A percentile compares a stretch with the other conserved stretches of the same genome.
phyloP scores from a whole-genome alignment of 768 basidiomycete species.

The Mycena galericulata region DNA sequence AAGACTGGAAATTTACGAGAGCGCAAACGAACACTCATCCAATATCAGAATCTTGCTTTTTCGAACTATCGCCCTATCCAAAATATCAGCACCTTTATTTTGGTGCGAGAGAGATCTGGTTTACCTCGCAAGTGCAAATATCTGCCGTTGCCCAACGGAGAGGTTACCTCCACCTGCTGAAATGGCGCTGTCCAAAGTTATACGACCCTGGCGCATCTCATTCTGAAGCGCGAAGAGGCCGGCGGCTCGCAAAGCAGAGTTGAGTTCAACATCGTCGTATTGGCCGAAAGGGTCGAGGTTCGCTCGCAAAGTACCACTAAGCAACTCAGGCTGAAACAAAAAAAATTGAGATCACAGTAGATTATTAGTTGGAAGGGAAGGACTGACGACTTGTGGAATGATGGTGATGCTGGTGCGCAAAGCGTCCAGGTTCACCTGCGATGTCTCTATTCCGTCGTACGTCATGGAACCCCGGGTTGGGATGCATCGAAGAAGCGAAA shows the following conservation, averaged over 20 bases:
- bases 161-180: slow-evolving; percentile 39
- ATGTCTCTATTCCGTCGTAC: slow-evolving; percentile 65
- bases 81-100: neutral
- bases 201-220: slow-evolving; percentile 42
- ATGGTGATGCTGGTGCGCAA: slow-evolving; percentile 71
- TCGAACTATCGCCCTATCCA: slow-evolving; percentile 58
- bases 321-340: slow-evolving; percentile 36
- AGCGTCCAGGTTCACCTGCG: slow-evolving; percentile 64
- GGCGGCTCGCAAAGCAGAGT: slow-evolving; percentile 50
- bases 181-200: slow-evolving; percentile 35
- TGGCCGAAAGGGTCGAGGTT: slow-evolving; percentile 62
- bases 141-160: slow-evolving; percentile 59
- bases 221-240: slow-evolving; percentile 50
- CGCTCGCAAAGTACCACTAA: slow-evolving; percentile 56
- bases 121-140: slow-evolving; percentile 53
- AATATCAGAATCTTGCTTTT: slow-evolving; percentile 66
- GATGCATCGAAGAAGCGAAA: slow-evolving; percentile 69
- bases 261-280: slow-evolving; percentile 54
- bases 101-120: neutral
- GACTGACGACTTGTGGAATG: slow-evolving; percentile 61
- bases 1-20: slow-evolving; percentile 29
- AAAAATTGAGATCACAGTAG: neutral
- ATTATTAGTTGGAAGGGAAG: no score
- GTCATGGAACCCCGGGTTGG: slow-evolving; percentile 66
- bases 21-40: slow-evolving; percentile 54